A percentile compares a stretch with the other conserved stretches of the same genome.
phyloP scores from a whole-genome alignment of 2,329 filamentous ascomycete species.

The Westerdykella ornata region DNA sequence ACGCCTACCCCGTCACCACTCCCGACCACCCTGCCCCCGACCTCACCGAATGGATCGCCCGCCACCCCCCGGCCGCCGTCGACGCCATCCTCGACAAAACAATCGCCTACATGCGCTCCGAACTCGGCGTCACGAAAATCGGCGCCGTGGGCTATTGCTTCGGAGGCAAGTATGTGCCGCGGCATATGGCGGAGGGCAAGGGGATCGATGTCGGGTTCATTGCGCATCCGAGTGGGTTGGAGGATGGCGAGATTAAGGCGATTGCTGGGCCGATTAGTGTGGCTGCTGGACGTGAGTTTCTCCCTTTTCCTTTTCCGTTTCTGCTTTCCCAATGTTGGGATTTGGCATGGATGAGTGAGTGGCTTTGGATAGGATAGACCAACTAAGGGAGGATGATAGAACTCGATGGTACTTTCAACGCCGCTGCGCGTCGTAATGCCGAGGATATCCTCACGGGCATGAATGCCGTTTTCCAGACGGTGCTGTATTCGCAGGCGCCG shows the following conservation, averaged over 20 bases:
- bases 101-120: conserved; percentile 54
- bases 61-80: conserved; percentile 38
- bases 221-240: conserved; percentile 65
- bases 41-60: conserved; percentile 40
- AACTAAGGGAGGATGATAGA: conserved; percentile 5
- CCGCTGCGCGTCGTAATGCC: conserved; percentile 8
- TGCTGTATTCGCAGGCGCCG: conserved; percentile 26
- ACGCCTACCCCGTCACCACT: conserved; percentile 18
- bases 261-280: conserved; percentile 65
- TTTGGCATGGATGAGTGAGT: conserved; percentile 13
- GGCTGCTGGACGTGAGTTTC: conserved; percentile 47
- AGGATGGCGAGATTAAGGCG: conserved; percentile 57
- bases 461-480: conserved; percentile 28
- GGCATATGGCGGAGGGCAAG: conserved; percentile 51
- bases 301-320: neutral
- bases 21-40: conserved; percentile 18
- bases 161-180: conserved; percentile 66
- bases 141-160: conserved; percentile 69
- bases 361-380: too few relatives aligned
- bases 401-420: conserved; percentile 12
- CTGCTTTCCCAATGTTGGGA: too few relatives aligned
- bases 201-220: conserved; percentile 57
- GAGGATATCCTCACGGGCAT: conserved; percentile 22
- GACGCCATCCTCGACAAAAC: conserved; percentile 46
- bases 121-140: conserved; percentile 49